Base-by-base conservation (phyloP, 2,329 filamentous ascomycete genomes). In the Aspergillus tubingensis region DNA sequence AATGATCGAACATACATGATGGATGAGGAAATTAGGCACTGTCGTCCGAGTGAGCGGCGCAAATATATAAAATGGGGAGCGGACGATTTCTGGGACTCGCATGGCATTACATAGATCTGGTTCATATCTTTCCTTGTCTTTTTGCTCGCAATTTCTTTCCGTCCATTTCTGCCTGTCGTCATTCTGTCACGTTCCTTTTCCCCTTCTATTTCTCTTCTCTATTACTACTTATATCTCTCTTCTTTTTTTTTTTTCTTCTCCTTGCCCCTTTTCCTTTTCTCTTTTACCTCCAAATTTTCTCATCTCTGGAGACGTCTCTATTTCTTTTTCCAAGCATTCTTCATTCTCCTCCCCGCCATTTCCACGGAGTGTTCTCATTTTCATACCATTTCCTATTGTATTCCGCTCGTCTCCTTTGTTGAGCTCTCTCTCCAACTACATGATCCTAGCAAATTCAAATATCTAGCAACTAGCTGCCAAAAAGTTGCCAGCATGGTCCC, bases 1-100 rank as follows among this genome's bases (percentile, higher is more conserved):
- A 74, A 74, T 72, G 72, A 74, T 74, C 73, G 71, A 76, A 74
- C 70, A 73, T 74, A 74, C 69, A 74, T 75, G 70, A 76, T 71
- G 72, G 72, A 74, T 70, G 70, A 74, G 68, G 71, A 68, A 68
- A 68, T 69, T 70, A 68, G 67, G 68, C 68, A 72, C 63, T 70
- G 68, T 67, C 67, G 66, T 71, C 70, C 70, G 62, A 73, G 68
- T 73, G 65, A 67, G 68, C 67, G 72, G 72, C 72, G 73, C 72
- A 73, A 72, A 68, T 72, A 72, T 65, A 72, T 74, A 73, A 74
- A 75, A 74, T 65, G 72, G 70, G 69, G 69, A 73, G 70, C 71
- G 66, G 71, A 70, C 69, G 69, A 70, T 70, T 71, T 74, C 70
- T 75, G 70, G 70, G 70, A 72, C 67, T 74, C 68, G 69, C 73